phyloP scores from a whole-genome alignment of 2,329 filamentous ascomycete genomes.

The Pseudogymnoascus sp. region DNA sequence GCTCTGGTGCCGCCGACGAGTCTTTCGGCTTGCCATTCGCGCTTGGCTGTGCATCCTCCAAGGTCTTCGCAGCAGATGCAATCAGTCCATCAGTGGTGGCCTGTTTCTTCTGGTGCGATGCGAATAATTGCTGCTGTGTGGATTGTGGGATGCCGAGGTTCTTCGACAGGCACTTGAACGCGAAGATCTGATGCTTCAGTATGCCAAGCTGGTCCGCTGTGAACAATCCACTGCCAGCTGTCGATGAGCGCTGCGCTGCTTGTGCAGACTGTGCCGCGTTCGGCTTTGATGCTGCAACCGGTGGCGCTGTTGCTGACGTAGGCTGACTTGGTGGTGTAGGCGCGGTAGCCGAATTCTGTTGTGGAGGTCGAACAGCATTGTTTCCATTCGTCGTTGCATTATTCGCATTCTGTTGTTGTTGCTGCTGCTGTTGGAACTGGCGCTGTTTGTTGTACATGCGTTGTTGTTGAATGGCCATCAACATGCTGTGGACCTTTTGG shows the following conservation, averaged over 20 bases:
- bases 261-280: slow-evolving; percentile 18
- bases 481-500: slow-evolving; percentile 69
- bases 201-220: slow-evolving; percentile 69
- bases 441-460: slow-evolving; percentile 30
- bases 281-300: slow-evolving; percentile 18
- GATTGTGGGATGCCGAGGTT: slow-evolving; percentile 71
- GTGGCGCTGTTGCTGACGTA: slow-evolving; percentile 19
- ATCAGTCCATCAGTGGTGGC: slow-evolving; percentile 1
- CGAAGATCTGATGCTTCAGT: slow-evolving; percentile 77
- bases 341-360: slow-evolving; percentile 24
- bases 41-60: slow-evolving; percentile 28
- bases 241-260: slow-evolving; percentile 18
- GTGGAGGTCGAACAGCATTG: slow-evolving; percentile 39
- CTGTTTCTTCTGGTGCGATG: slow-evolving; percentile 56
- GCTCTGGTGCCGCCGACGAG: slow-evolving; percentile 23
- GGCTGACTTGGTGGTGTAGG: slow-evolving; percentile 16
- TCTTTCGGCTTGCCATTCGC: slow-evolving; percentile 32
- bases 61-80: slow-evolving; percentile 19
- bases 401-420: slow-evolving; percentile 44
- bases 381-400: slow-evolving; percentile 48
- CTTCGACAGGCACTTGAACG: slow-evolving; percentile 84
- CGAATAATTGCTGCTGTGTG: slow-evolving; percentile 76
- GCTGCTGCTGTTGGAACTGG: slow-evolving; percentile 48
- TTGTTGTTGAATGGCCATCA: slow-evolving; percentile 62
- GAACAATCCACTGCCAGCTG: slow-evolving; percentile 49